phyloP scores from a whole-genome alignment of 352 stramenopile genomes.

The Phytophthora niederhauseri region DNA sequence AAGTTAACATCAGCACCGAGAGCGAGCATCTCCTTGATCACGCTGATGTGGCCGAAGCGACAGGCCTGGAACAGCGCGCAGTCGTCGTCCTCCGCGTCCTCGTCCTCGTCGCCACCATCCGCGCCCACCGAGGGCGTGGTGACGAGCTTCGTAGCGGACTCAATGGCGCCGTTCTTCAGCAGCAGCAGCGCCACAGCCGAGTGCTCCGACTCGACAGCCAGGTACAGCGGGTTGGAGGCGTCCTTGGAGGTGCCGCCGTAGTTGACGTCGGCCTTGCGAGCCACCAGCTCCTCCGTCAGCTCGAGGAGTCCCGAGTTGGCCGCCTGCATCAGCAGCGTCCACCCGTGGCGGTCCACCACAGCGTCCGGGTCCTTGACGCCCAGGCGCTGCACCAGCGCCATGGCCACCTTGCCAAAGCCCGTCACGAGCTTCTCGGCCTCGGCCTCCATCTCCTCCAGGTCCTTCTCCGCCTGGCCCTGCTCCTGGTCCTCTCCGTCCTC shows the following conservation, averaged over 20 bases:
- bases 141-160: constrained; percentile 72
- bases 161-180: constrained; percentile 70
- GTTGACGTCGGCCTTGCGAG: constrained; percentile 66
- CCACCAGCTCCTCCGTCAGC: constrained; percentile 61
- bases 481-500: constrained; percentile 20
- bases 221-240: constrained; percentile 65
- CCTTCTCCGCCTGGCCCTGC: constrained; percentile 48
- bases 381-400: constrained; percentile 55
- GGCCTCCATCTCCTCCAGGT: constrained; percentile 74
- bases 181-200: constrained; percentile 70
- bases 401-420: constrained; percentile 64
- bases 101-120: constrained; percentile 42
- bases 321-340: constrained; percentile 88
- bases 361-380: constrained; percentile 44
- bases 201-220: constrained; percentile 79
- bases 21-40: constrained; percentile 82
- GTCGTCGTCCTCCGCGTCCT: constrained; percentile 59
- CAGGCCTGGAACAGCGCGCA: constrained; percentile 83
- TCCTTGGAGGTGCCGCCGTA: constrained; percentile 52
- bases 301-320: constrained; percentile 73
- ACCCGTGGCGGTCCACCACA: constrained; percentile 76
- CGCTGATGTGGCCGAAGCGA: constrained; percentile 64
- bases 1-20: constrained; percentile 77
- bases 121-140: constrained; percentile 45
- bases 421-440: constrained; percentile 72